phyloP scores from a whole-genome alignment of 2,329 filamentous ascomycete species.

The Chrysoporthe puriensis region DNA sequence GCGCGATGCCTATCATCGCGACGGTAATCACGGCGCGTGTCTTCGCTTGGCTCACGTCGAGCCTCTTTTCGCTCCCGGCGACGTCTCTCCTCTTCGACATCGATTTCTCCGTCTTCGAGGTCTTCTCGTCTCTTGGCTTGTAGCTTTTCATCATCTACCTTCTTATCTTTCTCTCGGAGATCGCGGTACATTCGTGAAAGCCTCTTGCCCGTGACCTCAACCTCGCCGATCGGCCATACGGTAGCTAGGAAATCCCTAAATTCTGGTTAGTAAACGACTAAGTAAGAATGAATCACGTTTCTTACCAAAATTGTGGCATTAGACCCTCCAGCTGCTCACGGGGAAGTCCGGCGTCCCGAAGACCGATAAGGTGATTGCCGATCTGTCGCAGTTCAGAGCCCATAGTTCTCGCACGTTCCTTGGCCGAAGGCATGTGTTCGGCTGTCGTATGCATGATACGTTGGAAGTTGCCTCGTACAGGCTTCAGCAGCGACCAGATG shows the following conservation, averaged over 20 bases:
- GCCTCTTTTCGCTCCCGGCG: conserved; percentile 29
- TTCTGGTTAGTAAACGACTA: conserved; percentile 30
- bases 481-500: conserved; percentile 44
- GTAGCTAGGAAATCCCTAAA: conserved; percentile 44
- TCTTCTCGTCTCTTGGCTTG: conserved; percentile 37
- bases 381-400: conserved; percentile 43
- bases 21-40: conserved; percentile 38
- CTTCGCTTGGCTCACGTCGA: conserved; percentile 31
- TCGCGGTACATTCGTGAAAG: conserved; percentile 43
- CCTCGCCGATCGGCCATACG: conserved; percentile 44
- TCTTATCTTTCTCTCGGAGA: conserved; percentile 39
- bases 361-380: conserved; percentile 41
- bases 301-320: conserved; percentile 44
- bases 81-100: conserved; percentile 41
- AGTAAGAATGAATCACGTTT: background rate
- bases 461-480: conserved; percentile 42
- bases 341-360: conserved; percentile 38
- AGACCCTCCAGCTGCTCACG: conserved; percentile 38
- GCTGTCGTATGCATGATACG: conserved; percentile 41
- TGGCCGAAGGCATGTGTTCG: conserved; percentile 36
- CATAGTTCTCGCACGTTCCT: conserved; percentile 42
- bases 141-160: conserved; percentile 33
- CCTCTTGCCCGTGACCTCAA: conserved; percentile 41
- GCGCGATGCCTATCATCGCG: conserved; percentile 36
- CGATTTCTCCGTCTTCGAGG: conserved; percentile 44